phyloP scores from a whole-genome alignment of 2,329 filamentous ascomycete genomes.

The Colletotrichum abscissum region DNA sequence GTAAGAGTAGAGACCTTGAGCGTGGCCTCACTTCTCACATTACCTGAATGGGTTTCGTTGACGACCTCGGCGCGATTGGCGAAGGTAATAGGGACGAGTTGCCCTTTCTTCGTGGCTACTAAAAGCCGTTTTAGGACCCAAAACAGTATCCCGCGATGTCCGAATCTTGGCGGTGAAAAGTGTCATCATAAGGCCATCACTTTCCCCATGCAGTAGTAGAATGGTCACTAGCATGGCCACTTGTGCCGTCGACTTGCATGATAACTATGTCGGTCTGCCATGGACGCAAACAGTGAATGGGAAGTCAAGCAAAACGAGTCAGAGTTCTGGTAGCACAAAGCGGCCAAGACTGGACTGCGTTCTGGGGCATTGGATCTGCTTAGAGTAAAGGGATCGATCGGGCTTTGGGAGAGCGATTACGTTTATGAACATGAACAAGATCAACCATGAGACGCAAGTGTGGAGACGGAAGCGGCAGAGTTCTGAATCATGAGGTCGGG shows the following conservation, averaged over 20 bases:
- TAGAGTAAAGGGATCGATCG: background rate
- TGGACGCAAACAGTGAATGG: background rate
- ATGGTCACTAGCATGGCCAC: background rate
- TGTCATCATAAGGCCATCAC: background rate
- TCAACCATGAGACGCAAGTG: conserved; percentile 1
- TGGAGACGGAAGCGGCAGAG: background rate
- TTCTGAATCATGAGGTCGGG: conserved; percentile 15
- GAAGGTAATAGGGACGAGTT: too few species aligned
- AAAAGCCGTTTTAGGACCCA: too few species aligned
- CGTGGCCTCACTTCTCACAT: too few species aligned
- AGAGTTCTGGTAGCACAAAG: background rate
- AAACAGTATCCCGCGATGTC: background rate
- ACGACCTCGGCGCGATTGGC: background rate
- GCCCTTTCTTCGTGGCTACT: too few species aligned
- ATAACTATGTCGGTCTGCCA: background rate
- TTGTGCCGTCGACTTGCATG: background rate
- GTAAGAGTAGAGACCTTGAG: too few species aligned
- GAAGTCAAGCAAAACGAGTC: background rate
- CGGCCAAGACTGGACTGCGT: background rate
- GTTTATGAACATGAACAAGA: background rate
- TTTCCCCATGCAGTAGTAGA: background rate
- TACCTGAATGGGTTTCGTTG: too few species aligned
- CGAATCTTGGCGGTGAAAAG: background rate
- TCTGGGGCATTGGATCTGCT: background rate
- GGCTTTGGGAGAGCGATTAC: background rate